Conservation (phyloP, 495 filamentous ascomycete species). For the Acidomyces sp. region DNA sequence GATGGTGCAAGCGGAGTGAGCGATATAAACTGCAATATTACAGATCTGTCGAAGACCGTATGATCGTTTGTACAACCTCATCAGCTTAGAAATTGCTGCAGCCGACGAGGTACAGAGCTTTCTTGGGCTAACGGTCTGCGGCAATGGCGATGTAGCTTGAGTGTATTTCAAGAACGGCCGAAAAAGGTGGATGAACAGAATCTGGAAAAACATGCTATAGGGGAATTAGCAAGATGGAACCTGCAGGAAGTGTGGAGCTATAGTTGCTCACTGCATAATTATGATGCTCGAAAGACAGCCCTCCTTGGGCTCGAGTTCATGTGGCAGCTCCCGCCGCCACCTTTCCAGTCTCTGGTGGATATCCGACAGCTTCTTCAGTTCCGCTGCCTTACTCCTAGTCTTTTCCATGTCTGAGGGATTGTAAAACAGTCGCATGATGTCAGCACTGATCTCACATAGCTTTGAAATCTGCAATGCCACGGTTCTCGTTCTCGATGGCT, state of each 20-base stretch:
- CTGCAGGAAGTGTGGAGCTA: not conserved
- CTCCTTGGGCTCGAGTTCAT: constrained; percentile 79
- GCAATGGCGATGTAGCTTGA: constrained; percentile 64
- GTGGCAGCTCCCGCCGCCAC: constrained; percentile 77
- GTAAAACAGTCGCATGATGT: constrained; percentile 82
- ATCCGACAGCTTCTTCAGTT: constrained; percentile 85
- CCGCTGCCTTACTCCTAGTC: constrained; percentile 51
- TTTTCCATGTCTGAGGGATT: constrained; percentile 56
- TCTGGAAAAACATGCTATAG: constrained; percentile 95
- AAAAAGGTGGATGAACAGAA: constrained; percentile 93
- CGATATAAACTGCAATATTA: constrained; percentile 91
- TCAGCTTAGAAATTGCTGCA: constrained; percentile 73
- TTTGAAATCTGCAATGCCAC: constrained; percentile 69
- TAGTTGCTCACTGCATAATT: constrained; percentile 93
- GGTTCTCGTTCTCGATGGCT: constrained; percentile 72
- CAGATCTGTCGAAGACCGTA: constrained; percentile 87
- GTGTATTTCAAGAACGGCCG: constrained; percentile 91
- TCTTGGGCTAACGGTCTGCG: constrained; percentile 77
- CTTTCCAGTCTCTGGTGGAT: constrained; percentile 81
- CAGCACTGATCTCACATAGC: constrained; percentile 85
- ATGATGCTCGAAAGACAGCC: constrained; percentile 78
- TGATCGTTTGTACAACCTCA: constrained; percentile 83
- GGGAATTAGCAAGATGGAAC: no score
- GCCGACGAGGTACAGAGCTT: constrained; percentile 84
- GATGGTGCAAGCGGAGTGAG: constrained; percentile 84